These are phyloP conservation scores for Glaciozyma martinii DNA, from an alignment of 768 basidiomycete genomes.

Conservation along the genomic window DNA sequence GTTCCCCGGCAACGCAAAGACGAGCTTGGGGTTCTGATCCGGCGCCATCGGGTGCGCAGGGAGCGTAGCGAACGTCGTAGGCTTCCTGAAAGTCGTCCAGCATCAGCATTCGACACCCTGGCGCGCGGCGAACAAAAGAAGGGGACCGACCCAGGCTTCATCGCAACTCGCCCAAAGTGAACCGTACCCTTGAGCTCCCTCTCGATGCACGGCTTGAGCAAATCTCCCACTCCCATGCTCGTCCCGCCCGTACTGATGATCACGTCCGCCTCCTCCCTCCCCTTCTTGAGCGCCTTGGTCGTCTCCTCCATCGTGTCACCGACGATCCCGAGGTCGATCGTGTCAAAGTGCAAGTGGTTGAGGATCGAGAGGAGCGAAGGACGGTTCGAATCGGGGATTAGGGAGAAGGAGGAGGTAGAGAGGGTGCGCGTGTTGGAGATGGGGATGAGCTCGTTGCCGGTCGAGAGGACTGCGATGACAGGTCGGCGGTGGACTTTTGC, in stretches of 20 bases:
- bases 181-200: conserved; percentile 62
- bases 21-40: conserved; percentile 47
- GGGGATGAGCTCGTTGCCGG: conserved; percentile 72
- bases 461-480: conserved; percentile 68
- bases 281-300: conserved; percentile 50
- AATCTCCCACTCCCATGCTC: conserved; percentile 80
- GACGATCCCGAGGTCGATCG: conserved; percentile 72
- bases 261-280: conserved; percentile 59
- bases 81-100: conserved; percentile 49
- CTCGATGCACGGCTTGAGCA: conserved; percentile 82
- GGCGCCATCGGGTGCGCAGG: conserved; percentile 42
- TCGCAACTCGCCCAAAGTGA: conserved; percentile 75
- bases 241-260: conserved; percentile 81
- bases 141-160: conserved; percentile 52
- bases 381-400: conserved; percentile 77
- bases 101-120: not conserved
- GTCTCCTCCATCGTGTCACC: conserved; percentile 52
- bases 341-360: conserved; percentile 63
- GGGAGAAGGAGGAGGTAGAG: conserved; percentile 30
- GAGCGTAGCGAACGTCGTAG: conserved; percentile 79
- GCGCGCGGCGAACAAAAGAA: not conserved
- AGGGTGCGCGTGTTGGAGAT: conserved; percentile 41
- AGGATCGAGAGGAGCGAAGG: conserved; percentile 65
- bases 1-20: conserved; percentile 83
- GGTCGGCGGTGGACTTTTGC: conserved; percentile 64